Base-by-base conservation (phyloP, 441 rosid species). In the Populus hybrid region DNA sequence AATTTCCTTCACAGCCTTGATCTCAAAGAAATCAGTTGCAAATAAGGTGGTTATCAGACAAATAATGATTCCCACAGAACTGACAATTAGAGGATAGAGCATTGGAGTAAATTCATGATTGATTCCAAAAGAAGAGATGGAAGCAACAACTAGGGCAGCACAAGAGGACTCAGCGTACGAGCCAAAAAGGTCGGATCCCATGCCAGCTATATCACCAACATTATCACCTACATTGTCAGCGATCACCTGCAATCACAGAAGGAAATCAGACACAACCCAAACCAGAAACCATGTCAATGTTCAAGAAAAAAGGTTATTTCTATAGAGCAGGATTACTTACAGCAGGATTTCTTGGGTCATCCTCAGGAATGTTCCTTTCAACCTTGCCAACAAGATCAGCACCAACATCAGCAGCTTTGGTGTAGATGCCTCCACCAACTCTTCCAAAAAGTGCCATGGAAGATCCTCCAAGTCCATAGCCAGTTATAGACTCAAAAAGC, bases 171-270 rank as follows among this genome's bases (percentile, higher is more conserved):
- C 97, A 0, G 94, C 98, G 66, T 93, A 95, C 19, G 98, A 95
- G 5, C 99, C 99, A 80, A 94, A 95, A 71, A 95, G 97, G 86
- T 95, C 99, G 66, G 97, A 92, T 79, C 99, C 98, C 97, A 94
- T 95, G 70, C 98, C 97, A 78, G 99, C 97, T 63, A 95, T 95
- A 84, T 95, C 97, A 23, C 98, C 97, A 75, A 93, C 95, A 81
- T 95, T 93, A 81, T 95, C 99, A 83, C 98, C 98, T 9, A 95
- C 99, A 83, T 93, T 95, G 80, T 95, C 99, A 57, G 99, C 97
- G 85, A 93, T 95, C 61, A 95, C 85, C 85, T 82, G 78, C 23
- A 74, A 69, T 46, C 69, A 74, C 65, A 40, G 65, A 69, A 83
- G 26, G 74, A 83, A 79, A 46, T 65, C 35, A 2, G 69, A 35